A percentile compares a stretch with the other conserved stretches of the same genome.
Conservation (phyloP, 179 eudicot genomes). For the Vitellaria paradoxa region DNA sequence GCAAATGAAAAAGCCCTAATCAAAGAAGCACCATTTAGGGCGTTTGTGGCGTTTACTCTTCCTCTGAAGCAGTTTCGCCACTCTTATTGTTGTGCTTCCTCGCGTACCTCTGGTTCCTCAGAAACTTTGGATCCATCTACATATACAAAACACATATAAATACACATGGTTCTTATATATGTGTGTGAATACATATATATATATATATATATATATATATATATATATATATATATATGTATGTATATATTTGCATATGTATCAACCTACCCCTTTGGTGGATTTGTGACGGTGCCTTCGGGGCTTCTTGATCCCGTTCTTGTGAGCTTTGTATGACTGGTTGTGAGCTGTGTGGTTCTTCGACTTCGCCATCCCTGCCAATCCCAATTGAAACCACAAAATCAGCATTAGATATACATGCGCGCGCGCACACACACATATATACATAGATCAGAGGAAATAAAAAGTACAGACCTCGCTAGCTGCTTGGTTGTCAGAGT, state of each 20-base stretch:
- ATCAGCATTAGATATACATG: not conserved
- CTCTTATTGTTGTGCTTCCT: constrained; percentile 90
- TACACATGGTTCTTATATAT: not conserved
- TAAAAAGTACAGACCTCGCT: not conserved
- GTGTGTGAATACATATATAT: not conserved
- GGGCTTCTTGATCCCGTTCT: constrained; percentile 92
- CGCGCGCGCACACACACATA: not conserved
- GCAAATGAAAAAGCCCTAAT: no score
- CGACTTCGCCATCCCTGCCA: constrained; percentile 41
- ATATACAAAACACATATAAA: not conserved
- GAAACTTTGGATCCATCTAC: constrained; percentile 93
- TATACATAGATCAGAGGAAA: not conserved
- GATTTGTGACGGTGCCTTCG: constrained; percentile 67
- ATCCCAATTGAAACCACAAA: not conserved
- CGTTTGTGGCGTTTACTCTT: constrained; percentile 14
- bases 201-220: not conserved
- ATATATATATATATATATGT: not conserved
- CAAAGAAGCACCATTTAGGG: no score
- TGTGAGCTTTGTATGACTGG: constrained; percentile 86
- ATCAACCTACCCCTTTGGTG: constrained; percentile 69
- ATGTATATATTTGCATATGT: not conserved
- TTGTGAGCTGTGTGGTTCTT: constrained; percentile 98
- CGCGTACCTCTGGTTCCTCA: constrained; percentile 98
- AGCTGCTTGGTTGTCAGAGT: not conserved
- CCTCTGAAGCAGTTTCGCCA: constrained; percentile 44